A percentile compares a stretch with the other conserved stretches of the same genome.
phyloP scores from a whole-genome alignment of 2,329 filamentous ascomycete genomes.

The Colletotrichum spinosum region DNA sequence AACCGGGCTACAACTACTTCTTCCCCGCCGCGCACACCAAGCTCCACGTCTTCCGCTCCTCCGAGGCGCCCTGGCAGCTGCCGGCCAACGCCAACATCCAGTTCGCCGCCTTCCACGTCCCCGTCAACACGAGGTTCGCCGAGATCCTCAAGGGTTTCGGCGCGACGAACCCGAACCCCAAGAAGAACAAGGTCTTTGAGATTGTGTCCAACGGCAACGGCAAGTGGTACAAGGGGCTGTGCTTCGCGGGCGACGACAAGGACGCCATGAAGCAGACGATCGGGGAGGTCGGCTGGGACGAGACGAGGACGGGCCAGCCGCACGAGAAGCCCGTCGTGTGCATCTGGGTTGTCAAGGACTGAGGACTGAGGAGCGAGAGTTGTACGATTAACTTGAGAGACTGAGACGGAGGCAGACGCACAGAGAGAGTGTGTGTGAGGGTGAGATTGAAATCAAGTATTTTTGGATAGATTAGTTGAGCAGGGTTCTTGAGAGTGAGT shows the following conservation, averaged over 20 bases:
- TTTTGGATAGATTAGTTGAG: too few relatives aligned
- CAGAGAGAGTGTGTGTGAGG: too few relatives aligned
- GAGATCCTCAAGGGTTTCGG: constrained; percentile 71
- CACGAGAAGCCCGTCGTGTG: constrained; percentile 68
- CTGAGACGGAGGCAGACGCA: too few relatives aligned
- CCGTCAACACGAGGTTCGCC: constrained; percentile 62
- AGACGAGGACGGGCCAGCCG: constrained; percentile 57
- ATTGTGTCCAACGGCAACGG: constrained; percentile 66
- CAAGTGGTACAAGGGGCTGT: constrained; percentile 68
- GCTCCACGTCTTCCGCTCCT: constrained; percentile 67
- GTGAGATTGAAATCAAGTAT: too few relatives aligned
- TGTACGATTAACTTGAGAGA: neutral
- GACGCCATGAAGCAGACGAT: constrained; percentile 62
- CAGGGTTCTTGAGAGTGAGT: too few relatives aligned
- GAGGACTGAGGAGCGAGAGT: constrained; percentile 51
- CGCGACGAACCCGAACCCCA: constrained; percentile 59
- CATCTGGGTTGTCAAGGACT: constrained; percentile 69
- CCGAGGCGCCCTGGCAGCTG: constrained; percentile 65
- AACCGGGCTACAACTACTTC: constrained; percentile 73
- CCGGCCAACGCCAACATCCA: constrained; percentile 54
- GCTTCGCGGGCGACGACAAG: constrained; percentile 62
- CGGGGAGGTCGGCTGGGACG: constrained; percentile 70
- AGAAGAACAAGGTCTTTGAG: constrained; percentile 69
- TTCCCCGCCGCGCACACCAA: constrained; percentile 69
- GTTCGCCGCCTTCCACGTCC: constrained; percentile 64